Evolutionary conservation across 768 basidiomycete genomes (phyloP).

Genomic region (Lentinus tigrinus): DNA sequence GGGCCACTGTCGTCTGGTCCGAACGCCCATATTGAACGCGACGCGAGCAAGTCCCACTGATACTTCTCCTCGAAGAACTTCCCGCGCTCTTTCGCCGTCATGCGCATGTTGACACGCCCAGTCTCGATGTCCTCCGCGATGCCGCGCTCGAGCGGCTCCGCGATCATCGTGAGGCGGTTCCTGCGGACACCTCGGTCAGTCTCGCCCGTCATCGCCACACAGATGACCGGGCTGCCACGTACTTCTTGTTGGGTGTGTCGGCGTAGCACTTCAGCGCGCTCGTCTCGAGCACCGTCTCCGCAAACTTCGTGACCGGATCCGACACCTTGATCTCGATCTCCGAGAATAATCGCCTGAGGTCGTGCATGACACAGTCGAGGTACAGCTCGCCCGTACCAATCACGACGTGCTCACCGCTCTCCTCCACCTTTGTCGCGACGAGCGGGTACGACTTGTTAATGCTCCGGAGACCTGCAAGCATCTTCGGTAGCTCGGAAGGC

Average conservation of each 20-base stretch:
- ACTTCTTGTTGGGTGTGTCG: constrained; percentile 99
- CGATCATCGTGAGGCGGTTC: constrained; percentile 98
- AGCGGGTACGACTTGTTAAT: constrained; percentile 98
- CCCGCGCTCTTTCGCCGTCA: constrained; percentile 93
- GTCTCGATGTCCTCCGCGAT: constrained; percentile 96
- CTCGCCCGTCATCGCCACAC: neutral
- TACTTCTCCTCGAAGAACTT: constrained; percentile 96
- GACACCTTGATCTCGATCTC: constrained; percentile 99
- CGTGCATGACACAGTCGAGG: constrained; percentile 96
- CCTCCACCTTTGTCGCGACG: constrained; percentile 93
- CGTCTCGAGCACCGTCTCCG: constrained; percentile 97
- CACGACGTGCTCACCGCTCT: constrained; percentile 95
- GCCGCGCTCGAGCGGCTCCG: constrained; percentile 94
- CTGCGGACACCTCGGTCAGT: constrained; percentile 39
- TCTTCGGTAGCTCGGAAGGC: constrained; percentile 97
- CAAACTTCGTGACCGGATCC: constrained; percentile 97
- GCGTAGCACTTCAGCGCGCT: constrained; percentile 98
- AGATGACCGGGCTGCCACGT: constrained; percentile 29
- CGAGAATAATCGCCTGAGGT: constrained; percentile 85
- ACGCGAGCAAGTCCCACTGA: constrained; percentile 97
- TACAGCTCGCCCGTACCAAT: constrained; percentile 97
- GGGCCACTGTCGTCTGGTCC: constrained; percentile 95
- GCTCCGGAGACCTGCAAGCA: constrained; percentile 94
- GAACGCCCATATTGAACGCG: constrained; percentile 99
- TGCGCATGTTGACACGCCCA: constrained; percentile 89